Evolutionary conservation across 2,329 filamentous ascomycete species (phyloP), one percentile per base, ranked within the genome.

Genomic region (Cladosporium velox): DNA sequence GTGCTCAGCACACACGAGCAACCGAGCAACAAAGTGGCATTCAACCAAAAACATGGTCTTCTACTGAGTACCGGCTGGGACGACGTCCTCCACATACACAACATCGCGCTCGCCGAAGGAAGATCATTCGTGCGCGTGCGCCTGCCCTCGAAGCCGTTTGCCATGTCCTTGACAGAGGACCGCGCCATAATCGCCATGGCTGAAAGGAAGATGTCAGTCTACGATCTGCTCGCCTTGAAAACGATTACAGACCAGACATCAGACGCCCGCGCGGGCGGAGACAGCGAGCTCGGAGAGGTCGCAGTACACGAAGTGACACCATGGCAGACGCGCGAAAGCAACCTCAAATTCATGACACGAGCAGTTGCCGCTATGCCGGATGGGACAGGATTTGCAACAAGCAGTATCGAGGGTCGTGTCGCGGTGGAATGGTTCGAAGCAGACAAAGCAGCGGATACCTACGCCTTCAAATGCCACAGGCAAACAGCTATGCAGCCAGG

Each of bases 341-440:
- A 91, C 30, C 86, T 99, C 75, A 96, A 97, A 78, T 99, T 97
- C 80, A 92, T 97, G 84, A 98, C 94, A 1, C 88, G 95, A 67
- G 91, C 92, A 21, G 91, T 98, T 0, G 89, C 93, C 18, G 97
- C 94, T 78, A 98, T 99, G 95, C 94, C 95, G 15, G 93, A 95
- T 73, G 95, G 97, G 71, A 91, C 90, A 12, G 95, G 95, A 5
- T 99, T 98, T 77, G 93, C 94, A 11, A 94, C 91, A 1, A 92
- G 88, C 66, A 93, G 90, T 73, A 99, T 99, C 73, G 95, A 99
- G 77, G 95, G 95, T 4, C 89, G 95, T 72, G 93, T 99, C 1
- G 94, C 93, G 0, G 95, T 99, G 0, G 95, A 99, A 79, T 98
- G 93, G 92, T 98, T 99, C 77, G 95, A 98, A 76, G 91, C 95